Evolutionary conservation across 208 protist species (phyloP).

Genomic region (Trichomonas gallinae): DNA sequence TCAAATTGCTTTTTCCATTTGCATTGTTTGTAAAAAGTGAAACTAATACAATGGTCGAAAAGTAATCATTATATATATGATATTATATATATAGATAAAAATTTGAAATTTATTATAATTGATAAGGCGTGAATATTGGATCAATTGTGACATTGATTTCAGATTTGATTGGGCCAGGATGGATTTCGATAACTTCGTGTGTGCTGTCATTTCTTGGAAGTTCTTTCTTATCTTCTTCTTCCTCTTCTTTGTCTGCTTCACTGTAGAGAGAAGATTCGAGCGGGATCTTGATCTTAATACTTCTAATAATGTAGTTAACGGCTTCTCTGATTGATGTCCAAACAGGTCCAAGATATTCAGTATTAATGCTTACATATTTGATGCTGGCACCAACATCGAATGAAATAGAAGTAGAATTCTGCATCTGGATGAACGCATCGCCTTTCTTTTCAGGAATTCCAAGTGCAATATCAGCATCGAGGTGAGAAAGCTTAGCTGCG

Average conservation of each 20-base stretch:
- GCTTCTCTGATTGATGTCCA: neutral
- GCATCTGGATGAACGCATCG: neutral
- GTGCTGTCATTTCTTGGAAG: neutral
- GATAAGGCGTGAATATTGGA: neutral
- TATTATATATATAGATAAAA: neutral
- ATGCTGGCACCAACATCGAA: neutral
- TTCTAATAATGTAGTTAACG: neutral
- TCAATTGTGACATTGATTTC: neutral
- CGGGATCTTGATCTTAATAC: neutral
- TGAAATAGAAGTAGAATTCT: neutral
- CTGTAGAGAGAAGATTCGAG: neutral
- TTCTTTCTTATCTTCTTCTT: neutral
- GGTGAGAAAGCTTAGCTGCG: neutral
- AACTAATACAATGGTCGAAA: too few species aligned
- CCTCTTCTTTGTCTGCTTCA: neutral
- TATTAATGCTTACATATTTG: neutral
- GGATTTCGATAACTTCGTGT: neutral
- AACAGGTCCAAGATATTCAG: neutral
- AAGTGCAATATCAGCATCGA: neutral
- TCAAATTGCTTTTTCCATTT: too few species aligned
- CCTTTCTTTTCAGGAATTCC: neutral
- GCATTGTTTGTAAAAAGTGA: too few species aligned
- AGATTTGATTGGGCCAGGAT: neutral
- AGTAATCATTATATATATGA: neutral
- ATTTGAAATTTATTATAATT: too few species aligned